Percentiles rank a stretch among this genome's conserved stretches.
Evolutionary conservation across 106 monocot genomes (phyloP).

Genomic region (Cymbidium sinense): DNA sequence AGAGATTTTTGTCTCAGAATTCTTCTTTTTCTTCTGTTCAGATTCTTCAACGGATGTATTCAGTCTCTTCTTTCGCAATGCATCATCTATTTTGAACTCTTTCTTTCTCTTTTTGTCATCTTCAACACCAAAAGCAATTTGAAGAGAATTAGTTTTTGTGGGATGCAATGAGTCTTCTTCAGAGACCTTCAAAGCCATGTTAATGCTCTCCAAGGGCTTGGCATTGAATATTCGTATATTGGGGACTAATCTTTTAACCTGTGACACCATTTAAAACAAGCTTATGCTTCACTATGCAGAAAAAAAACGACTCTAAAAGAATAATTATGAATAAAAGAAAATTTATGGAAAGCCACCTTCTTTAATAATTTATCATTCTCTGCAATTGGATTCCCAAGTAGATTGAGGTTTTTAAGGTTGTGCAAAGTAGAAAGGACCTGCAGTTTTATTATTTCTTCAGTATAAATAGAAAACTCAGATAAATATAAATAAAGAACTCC

Average conservation of each 20-base stretch:
- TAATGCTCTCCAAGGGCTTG: conserved; percentile 41
- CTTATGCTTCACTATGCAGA: not conserved
- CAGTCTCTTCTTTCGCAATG: not conserved
- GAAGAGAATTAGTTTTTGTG: conserved; percentile 8
- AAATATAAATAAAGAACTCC: not conserved
- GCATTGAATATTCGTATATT: conserved; percentile 68
- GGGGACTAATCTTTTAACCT: conserved; percentile 70
- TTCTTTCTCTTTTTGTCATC: conserved; percentile 15
- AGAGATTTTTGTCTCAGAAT: not conserved
- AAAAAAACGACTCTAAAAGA: no score
- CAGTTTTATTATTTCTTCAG: not conserved
- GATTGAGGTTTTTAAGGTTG: conserved; percentile 77
- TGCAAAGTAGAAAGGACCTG: conserved; percentile 65
- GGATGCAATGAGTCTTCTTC: conserved; percentile 6
- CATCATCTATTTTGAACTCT: conserved; percentile 20
- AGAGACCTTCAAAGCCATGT: conserved; percentile 7
- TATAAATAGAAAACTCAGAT: not conserved
- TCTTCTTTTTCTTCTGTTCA: not conserved
- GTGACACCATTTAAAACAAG: not conserved
- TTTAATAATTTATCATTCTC: conserved; percentile 54
- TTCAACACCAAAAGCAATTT: conserved; percentile 13
- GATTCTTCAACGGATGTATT: not conserved
- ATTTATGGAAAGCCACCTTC: conserved; percentile 32
- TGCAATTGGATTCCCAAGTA: conserved; percentile 75
- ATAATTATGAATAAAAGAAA: not conserved